phyloP scores from a whole-genome alignment of 2,329 filamentous ascomycete species.

The Neofusicoccum kwambonambiense region DNA sequence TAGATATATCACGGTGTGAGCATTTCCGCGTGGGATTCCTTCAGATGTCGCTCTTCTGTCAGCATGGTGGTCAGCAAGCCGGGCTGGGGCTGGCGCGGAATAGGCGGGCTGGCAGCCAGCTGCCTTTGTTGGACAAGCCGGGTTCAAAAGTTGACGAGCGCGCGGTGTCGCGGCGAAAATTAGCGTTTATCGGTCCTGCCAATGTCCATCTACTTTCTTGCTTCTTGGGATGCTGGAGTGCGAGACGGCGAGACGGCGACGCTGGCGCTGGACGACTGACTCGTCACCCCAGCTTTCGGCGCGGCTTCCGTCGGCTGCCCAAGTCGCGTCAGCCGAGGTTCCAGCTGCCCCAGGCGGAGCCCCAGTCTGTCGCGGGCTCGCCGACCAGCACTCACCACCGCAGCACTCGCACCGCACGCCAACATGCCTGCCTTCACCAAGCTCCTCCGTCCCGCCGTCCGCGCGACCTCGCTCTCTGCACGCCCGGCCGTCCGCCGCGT shows the following conservation, averaged over 20 bases:
- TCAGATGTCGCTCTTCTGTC: not conserved
- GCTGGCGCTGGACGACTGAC: not conserved
- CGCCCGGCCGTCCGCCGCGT: conserved; percentile 11
- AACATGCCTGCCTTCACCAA: conserved; percentile 29
- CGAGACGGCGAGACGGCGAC: not conserved
- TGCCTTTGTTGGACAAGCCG: conserved; percentile 16
- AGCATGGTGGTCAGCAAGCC: conserved; percentile 15
- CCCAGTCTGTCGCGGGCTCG: not conserved
- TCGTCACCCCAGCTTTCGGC: conserved; percentile 8
- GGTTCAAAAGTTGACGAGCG: conserved; percentile 13
- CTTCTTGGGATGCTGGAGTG: too few relatives aligned
- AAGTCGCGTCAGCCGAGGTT: conserved; percentile 8
- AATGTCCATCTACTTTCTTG: not conserved
- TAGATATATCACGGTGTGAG: conserved; percentile 16
- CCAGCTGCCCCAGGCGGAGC: not conserved
- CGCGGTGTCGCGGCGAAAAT: conserved; percentile 10
- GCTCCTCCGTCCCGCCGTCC: conserved; percentile 32
- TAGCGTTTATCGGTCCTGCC: not conserved
- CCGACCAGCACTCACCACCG: not conserved
- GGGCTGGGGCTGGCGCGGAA: not conserved
- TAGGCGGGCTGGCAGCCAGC: conserved; percentile 3
- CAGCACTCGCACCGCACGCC: not conserved
- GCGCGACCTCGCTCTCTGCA: conserved; percentile 25
- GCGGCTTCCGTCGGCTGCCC: conserved; percentile 10
- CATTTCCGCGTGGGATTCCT: conserved; percentile 16